phyloP scores from a whole-genome alignment of 768 basidiomycete species.

The Tricholoma sp. region DNA sequence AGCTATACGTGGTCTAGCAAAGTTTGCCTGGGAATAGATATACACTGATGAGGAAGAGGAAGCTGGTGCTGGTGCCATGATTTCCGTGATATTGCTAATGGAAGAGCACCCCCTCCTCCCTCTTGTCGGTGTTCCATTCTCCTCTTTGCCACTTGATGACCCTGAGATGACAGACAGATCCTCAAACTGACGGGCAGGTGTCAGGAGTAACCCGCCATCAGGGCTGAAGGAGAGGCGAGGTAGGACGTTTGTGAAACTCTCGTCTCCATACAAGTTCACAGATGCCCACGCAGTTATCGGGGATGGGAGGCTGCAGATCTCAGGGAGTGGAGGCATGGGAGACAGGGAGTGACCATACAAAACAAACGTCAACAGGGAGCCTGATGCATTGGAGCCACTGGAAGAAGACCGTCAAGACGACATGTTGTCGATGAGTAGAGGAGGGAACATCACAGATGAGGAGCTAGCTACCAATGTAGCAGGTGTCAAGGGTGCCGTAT shows the following conservation, averaged over 20 bases:
- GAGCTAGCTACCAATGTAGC: no score
- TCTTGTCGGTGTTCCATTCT: slow-evolving; percentile 43
- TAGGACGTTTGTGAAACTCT: slow-evolving; percentile 94
- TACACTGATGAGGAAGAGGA: no score
- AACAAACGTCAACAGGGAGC: slow-evolving; percentile 58
- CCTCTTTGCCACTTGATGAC: slow-evolving; percentile 18
- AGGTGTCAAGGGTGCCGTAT: no score
- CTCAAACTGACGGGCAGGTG: slow-evolving; percentile 97
- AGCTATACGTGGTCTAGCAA: slow-evolving; percentile 88
- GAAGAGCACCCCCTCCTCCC: slow-evolving; percentile 52
- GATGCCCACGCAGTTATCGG: slow-evolving; percentile 51
- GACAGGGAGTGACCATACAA: slow-evolving; percentile 81
- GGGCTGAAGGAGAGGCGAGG: slow-evolving; percentile 84
- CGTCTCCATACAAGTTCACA: slow-evolving; percentile 92
- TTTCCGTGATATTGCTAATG: no score
- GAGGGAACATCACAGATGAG: slow-evolving; percentile 70
- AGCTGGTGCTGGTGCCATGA: no score
- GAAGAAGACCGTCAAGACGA: slow-evolving; percentile 58
- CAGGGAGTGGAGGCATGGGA: no score
- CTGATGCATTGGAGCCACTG: no score
- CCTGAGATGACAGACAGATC: slow-evolving; percentile 64
- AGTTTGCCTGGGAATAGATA: slow-evolving; percentile 87
- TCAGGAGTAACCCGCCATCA: no score
- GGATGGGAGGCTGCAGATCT: no score
- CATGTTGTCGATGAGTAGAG: slow-evolving; percentile 55